Evolutionary conservation across 495 filamentous ascomycete genomes (phyloP).

Genomic region (Trichoderma virens): DNA sequence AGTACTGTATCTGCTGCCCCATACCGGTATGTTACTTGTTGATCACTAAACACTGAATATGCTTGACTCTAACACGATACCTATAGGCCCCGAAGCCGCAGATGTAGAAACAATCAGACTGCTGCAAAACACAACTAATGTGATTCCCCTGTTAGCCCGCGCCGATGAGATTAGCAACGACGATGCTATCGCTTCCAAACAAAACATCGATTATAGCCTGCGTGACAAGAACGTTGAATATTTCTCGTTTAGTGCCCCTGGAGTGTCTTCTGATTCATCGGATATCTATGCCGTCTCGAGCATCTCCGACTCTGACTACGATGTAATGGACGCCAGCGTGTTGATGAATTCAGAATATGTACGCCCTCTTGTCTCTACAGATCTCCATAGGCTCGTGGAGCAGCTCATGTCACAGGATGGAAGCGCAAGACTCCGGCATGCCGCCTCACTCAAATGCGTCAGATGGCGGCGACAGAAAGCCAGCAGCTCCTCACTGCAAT

Average conservation of each 20-base stretch:
- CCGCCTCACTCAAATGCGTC: conserved; percentile 81
- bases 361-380: conserved; percentile 71
- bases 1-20: conserved; percentile 68
- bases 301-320: conserved; percentile 63
- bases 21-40: conserved; percentile 20
- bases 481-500: neutral
- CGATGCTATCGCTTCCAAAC: conserved; percentile 55
- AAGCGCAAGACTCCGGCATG: conserved; percentile 78
- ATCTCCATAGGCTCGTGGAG: conserved; percentile 61
- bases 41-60: neutral
- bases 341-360: conserved; percentile 94
- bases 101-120: conserved; percentile 73
- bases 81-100: conserved; percentile 56
- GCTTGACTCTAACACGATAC: conserved; percentile 8
- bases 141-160: conserved; percentile 77
- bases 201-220: conserved; percentile 53
- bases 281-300: conserved; percentile 78
- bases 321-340: conserved; percentile 90
- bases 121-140: conserved; percentile 71
- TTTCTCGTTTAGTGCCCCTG: conserved; percentile 56
- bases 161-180: conserved; percentile 59
- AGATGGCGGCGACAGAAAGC: conserved; percentile 42
- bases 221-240: conserved; percentile 51
- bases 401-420: conserved; percentile 73
- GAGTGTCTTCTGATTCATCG: conserved; percentile 21